Base-by-base conservation (phyloP, 1,284 basidiomycete species). In the Trametes versicolor region DNA sequence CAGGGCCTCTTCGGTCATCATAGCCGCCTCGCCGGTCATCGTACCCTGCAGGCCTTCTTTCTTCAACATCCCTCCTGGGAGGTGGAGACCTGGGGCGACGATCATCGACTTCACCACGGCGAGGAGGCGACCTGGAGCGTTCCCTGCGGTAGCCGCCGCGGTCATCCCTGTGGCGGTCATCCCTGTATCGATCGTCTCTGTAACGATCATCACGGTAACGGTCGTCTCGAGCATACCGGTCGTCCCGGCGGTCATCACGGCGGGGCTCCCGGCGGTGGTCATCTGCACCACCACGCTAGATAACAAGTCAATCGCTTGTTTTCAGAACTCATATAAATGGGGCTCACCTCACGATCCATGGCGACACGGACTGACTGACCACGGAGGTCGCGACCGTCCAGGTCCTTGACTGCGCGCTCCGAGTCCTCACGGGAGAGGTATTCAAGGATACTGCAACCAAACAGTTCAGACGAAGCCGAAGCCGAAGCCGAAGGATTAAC, bases 371-470 rank as follows among this genome's bases (percentile, higher is more conserved):
- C 94, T 49, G 86, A 82, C 58, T 89, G 83, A 66, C 95, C 95
- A 71, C 93, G 91, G 39, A 96, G 86, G 67, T 96, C 94, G 70
- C 86, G 91, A 67, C 91, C 90, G 70, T 95, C 91, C 37, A 98
- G 83, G 34, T 92, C 89, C 74, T 89, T 92, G 70, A 96, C 88
- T n/a, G 96, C 96, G 68, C 91, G 90, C 55, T 98, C 95, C 53
- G 95, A 95, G 74, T 98, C 96, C 10, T 93, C 93, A 65, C 93
- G 86, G 53, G 88, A 90, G 19, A 92, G 82, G 79, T 94, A 98
- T 78, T 98, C 97, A 54, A 98, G 88, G 72, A 97, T 85, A 64
- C 96, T 98, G 68, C 2, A 21, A 8, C 1, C 1, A 29, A 9
- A 15, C 65, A 52, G 58, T 64, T 32, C 10, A 63, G 57, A n/a